Evolutionary conservation across 805 yeast genomes (phyloP).

Genomic region (Clavispora santaluciae): DNA sequence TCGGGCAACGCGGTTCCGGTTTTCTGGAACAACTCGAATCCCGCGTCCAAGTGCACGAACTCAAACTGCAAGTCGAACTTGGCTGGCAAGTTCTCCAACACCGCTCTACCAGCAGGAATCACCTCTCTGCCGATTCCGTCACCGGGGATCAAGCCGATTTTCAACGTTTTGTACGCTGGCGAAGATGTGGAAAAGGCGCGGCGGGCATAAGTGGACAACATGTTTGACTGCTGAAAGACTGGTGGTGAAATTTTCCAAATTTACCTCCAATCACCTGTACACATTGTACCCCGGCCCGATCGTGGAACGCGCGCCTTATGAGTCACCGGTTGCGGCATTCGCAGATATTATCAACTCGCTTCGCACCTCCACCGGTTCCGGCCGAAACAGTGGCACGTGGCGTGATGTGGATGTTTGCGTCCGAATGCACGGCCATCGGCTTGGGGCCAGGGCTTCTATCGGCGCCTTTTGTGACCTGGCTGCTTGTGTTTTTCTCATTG

Average conservation of each 20-base stretch:
- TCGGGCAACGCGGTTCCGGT: slow-evolving; percentile 97
- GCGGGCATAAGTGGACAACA: slow-evolving; percentile 17
- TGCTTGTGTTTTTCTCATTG: too few species aligned
- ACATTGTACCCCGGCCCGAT: neutral
- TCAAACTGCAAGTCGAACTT: slow-evolving; percentile 73
- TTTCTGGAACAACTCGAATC: slow-evolving; percentile 86
- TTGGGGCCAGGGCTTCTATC: too few species aligned
- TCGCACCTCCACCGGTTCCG: neutral
- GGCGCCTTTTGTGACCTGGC: too few species aligned
- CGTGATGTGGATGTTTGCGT: too few species aligned
- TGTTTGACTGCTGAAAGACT: neutral
- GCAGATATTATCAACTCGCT: neutral
- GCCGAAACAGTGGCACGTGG: too few species aligned
- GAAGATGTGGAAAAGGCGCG: slow-evolving; percentile 32
- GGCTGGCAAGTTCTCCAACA: slow-evolving; percentile 78
- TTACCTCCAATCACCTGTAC: neutral
- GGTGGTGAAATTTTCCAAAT: neutral
- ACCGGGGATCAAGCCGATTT: slow-evolving; percentile 82
- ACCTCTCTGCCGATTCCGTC: slow-evolving; percentile 98
- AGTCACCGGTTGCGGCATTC: neutral
- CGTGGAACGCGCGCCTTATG: neutral
- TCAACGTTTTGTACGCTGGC: slow-evolving; percentile 28
- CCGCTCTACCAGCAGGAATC: slow-evolving; percentile 90
- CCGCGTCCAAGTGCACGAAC: slow-evolving; percentile 87
- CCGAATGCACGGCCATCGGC: too few species aligned